These are phyloP conservation scores for Beta corolliflora DNA, from an alignment of 179 eudicot genomes.

Conservation along the genomic window DNA sequence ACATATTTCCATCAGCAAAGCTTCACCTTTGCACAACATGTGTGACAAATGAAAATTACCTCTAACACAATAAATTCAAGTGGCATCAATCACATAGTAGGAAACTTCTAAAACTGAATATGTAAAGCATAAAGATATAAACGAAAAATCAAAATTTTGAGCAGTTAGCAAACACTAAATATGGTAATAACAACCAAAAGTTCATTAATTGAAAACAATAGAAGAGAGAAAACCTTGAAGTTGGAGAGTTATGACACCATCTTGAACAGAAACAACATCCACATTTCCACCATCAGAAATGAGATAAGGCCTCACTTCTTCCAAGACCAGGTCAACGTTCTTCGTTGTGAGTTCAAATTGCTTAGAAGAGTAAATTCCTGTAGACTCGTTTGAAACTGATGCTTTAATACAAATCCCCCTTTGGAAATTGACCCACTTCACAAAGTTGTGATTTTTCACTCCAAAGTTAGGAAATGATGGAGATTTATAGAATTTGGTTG, in stretches of 20 bases:
- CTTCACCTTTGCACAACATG: neutral
- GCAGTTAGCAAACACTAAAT: neutral
- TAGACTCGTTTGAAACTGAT: conserved; percentile 36
- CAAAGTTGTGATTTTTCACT: conserved; percentile 13
- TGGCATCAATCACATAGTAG: neutral
- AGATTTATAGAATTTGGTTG: conserved; percentile 15
- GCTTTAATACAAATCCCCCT: conserved; percentile 25
- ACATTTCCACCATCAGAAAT: conserved; percentile 91
- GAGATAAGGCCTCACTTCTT: conserved; percentile 90
- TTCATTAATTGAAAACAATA: neutral
- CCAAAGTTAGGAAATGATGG: conserved; percentile 5
- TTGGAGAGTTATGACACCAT: conserved; percentile 77
- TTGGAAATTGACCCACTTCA: conserved; percentile 25
- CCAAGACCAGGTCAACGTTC: conserved; percentile 81
- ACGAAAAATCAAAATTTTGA: neutral
- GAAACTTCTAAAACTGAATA: neutral
- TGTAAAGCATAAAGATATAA: neutral
- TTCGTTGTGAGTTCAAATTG: conserved; percentile 56
- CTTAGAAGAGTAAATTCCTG: conserved; percentile 64
- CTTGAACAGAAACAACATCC: conserved; percentile 78
- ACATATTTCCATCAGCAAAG: neutral
- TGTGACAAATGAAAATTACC: no score
- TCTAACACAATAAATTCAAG: neutral
- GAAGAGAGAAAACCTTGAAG: conserved; percentile 58
- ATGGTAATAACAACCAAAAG: neutral